A percentile compares a stretch with the other conserved stretches of the same genome.
Conservation (phyloP, 257 asterid species). For the Apocynum venetum region DNA sequence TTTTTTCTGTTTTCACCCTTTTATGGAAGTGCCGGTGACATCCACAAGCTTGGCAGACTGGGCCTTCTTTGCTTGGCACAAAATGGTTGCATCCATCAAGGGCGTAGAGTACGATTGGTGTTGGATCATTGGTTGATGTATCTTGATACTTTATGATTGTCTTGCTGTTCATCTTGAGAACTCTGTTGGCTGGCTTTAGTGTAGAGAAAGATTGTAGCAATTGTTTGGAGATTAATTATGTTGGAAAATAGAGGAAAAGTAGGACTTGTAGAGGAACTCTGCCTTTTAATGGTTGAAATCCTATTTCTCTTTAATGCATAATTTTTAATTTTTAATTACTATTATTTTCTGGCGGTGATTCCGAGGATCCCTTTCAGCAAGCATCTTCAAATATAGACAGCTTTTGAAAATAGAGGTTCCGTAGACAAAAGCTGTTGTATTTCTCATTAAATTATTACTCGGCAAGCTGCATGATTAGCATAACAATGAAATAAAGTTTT, state of each 20-base stretch:
- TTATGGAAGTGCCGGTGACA: neutral
- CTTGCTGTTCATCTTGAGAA: neutral
- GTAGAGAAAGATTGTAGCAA: neutral
- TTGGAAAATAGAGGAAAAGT: neutral
- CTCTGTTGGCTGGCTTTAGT: neutral
- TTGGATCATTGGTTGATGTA: neutral
- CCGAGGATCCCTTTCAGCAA: no score
- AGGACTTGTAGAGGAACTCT: neutral
- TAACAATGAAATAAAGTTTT: no score
- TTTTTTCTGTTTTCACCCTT: neutral
- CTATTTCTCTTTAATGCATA: neutral
- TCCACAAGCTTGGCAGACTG: neutral
- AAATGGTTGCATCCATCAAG: neutral
- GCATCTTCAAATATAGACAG: no score
- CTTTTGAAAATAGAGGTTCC: no score
- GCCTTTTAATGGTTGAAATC: neutral
- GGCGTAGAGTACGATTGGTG: neutral
- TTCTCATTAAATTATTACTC: no score
- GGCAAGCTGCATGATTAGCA: no score
- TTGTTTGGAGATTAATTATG: neutral
- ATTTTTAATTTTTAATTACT: no score
- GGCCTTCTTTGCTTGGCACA: neutral
- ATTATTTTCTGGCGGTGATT: no score
- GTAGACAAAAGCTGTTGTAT: no score
- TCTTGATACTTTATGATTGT: neutral